These are phyloP conservation scores for Penicillium occitanis DNA, from an alignment of 2,329 filamentous ascomycete genomes.

Conservation along the genomic window DNA sequence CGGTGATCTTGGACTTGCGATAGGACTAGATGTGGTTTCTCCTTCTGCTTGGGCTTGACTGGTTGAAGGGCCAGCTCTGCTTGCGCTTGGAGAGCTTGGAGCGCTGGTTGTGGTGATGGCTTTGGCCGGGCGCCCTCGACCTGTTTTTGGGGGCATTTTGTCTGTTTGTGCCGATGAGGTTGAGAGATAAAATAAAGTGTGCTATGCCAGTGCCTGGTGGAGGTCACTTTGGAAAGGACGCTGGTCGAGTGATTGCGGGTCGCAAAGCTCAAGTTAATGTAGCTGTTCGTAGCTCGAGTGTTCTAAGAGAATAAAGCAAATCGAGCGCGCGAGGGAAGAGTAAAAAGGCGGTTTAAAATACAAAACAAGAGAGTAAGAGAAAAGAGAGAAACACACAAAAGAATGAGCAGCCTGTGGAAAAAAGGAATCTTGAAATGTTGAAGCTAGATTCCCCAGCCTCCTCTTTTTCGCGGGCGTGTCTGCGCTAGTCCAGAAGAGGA, in stretches of 20 bases:
- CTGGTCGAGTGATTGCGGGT: not conserved
- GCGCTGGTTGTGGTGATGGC: constrained; percentile 16
- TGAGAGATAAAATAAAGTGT: not conserved
- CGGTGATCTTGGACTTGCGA: constrained; percentile 1
- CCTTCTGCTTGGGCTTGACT: not conserved
- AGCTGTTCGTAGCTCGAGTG: constrained; percentile 2
- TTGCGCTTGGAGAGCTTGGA: constrained; percentile 20
- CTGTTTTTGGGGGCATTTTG: constrained; percentile 34
- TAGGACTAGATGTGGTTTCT: not conserved
- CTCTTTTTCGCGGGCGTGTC: constrained; percentile 13
- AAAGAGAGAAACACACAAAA: not conserved
- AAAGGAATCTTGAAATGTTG: constrained; percentile 13
- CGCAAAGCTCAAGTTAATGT: not conserved
- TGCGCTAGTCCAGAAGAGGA: constrained; percentile 7
- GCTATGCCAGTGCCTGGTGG: not conserved
- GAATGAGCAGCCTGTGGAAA: not conserved
- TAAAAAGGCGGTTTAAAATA: not conserved
- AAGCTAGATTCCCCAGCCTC: constrained; percentile 16
- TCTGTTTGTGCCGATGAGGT: not conserved
- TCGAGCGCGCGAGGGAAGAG: not conserved
- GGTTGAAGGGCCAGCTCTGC: constrained; percentile 19
- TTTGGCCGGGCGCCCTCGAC: constrained; percentile 26
- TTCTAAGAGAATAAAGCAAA: not conserved
- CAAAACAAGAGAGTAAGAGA: not conserved
- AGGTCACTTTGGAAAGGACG: not conserved